Evolutionary conservation across 2,329 filamentous ascomycete species (phyloP).

Genomic region (Myriosclerotinia curreyana): DNA sequence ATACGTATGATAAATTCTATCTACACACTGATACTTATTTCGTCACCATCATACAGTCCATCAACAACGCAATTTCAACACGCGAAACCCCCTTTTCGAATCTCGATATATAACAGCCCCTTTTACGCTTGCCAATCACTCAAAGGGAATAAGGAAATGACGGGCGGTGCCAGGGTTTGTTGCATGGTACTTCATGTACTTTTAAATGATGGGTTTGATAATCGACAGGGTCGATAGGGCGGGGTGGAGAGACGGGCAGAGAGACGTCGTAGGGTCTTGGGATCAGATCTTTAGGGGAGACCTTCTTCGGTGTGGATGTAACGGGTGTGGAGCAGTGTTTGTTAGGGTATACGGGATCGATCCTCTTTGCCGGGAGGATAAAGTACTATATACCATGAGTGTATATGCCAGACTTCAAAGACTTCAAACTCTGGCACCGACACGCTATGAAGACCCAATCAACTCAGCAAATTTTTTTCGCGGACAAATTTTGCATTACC

Average conservation of each 20-base stretch:
- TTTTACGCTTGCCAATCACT: not conserved
- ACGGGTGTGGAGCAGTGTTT: not conserved
- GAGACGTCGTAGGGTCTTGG: not conserved
- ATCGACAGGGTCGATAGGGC: not conserved
- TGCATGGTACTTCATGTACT: constrained; percentile 6
- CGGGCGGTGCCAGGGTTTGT: not conserved
- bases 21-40: no score
- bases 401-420: not conserved
- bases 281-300: not conserved
- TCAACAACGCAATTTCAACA: not conserved
- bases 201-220: not conserved
- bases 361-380: not conserved
- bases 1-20: not conserved
- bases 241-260: no score
- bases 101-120: not conserved
- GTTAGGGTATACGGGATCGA: not conserved
- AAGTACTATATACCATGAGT: not conserved
- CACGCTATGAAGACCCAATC: no score
- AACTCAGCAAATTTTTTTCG: not conserved
- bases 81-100: not conserved
- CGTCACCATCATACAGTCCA: not conserved
- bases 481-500: no score
- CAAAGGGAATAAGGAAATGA: not conserved
- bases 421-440: no score
- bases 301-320: not conserved